Base-by-base conservation (phyloP, 352 stramenopile genomes). In the Globisporangium cystogenes region DNA sequence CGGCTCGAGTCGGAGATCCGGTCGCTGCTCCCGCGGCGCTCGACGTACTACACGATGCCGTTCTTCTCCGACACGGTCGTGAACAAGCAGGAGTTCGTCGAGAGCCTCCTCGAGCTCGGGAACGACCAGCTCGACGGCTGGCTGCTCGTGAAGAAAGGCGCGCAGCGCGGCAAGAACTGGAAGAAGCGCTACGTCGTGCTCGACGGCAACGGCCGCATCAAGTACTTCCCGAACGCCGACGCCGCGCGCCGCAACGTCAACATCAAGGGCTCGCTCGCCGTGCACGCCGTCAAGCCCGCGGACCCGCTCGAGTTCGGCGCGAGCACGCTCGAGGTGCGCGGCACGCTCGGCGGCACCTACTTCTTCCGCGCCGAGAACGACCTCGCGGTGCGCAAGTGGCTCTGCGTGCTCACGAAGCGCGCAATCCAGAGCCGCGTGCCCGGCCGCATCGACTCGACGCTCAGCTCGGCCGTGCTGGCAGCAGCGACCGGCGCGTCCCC, bases 171-270 rank as follows among this genome's bases (percentile, higher is more conserved):
- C 37, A 86, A 84, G 48, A 75, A 86, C 61, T 93, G 83, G 83
- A 91, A 93, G 65, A 93, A 93, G 47, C 76, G 81, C 33, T 93
- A 74, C 51, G 78, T 91, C 15, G 70, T 89, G 43, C 62, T 93
- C 40, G 80, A 91, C 60, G 68, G 62, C 14, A 85, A 90, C 54
- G 80, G 75, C 20, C 65, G 81, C 48, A 66, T 93, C 57, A 89
- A 87, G 65, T 91, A 89, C 57, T 93, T 74, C 59, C 71, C 78
- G 20, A 90, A 90, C 53, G 81, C 74, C 8, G 83, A 91, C 35
- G 76, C 78, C 11, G 79, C 83, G n/a, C 68, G 83, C 18, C 74
- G 79, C 52, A 90, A 87, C 55, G 74, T 69, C 36, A 90, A 90
- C 57, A 76, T 87, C 43, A 93, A 93, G 24, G 76, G 78, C 20